These are phyloP conservation scores for Malus sylvestris DNA, from an alignment of 306 rosid genomes.

Conservation along the genomic window DNA sequence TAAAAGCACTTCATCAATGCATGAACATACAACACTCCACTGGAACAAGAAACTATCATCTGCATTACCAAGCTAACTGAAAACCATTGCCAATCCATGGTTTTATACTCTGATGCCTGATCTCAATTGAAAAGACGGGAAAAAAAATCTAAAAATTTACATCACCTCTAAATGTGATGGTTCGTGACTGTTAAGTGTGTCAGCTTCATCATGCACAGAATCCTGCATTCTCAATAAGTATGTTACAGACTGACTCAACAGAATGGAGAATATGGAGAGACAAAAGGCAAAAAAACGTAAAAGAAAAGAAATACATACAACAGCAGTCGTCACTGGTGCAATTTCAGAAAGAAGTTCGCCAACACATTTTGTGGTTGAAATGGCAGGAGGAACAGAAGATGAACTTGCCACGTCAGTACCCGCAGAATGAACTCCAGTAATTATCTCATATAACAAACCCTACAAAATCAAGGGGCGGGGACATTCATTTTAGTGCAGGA, in stretches of 20 bases:
- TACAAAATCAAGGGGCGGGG: slow-evolving; percentile 23
- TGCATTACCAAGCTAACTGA: background rate
- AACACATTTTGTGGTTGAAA: slow-evolving; percentile 43
- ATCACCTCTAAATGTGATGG: slow-evolving; percentile 56
- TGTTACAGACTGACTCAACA: slow-evolving; percentile 4
- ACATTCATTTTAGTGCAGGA: background rate
- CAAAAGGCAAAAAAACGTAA: slow-evolving; percentile 4
- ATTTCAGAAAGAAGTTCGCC: slow-evolving; percentile 50
- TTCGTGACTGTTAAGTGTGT: slow-evolving; percentile 31
- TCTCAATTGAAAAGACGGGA: background rate
- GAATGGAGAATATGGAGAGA: slow-evolving; percentile 3
- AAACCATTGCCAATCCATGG: background rate
- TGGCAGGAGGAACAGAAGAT: slow-evolving; percentile 58
- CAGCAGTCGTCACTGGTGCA: slow-evolving; percentile 33
- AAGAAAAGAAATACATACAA: slow-evolving; percentile 19
- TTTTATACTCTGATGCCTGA: background rate
- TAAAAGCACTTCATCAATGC: background rate
- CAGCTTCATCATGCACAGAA: slow-evolving; percentile 28
- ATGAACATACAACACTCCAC: background rate
- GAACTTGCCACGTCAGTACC: slow-evolving; percentile 68
- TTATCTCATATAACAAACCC: slow-evolving; percentile 63
- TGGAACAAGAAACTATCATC: slow-evolving; percentile 4
- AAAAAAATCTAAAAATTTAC: background rate
- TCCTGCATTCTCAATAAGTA: slow-evolving; percentile 40
- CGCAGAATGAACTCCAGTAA: slow-evolving; percentile 52